phyloP scores from a whole-genome alignment of 768 basidiomycete genomes.

The Leccinum ochraceum region DNA sequence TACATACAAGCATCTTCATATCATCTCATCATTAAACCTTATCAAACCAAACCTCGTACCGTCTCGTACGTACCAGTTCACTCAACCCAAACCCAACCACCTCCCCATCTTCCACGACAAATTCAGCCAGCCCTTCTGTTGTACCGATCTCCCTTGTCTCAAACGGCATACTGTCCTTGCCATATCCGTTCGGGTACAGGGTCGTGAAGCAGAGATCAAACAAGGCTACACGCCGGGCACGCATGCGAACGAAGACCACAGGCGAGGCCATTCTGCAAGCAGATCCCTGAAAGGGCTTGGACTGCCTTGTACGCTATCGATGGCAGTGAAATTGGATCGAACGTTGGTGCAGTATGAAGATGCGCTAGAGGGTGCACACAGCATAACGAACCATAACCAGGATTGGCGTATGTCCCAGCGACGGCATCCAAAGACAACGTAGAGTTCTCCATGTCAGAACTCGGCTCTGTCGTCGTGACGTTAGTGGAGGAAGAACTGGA shows the following conservation, averaged over 20 bases:
- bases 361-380: no score
- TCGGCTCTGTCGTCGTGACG: no score
- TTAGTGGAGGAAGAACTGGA: no score
- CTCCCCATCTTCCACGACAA: constrained; percentile 27
- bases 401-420: no score
- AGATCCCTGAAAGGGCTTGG: constrained; percentile 17
- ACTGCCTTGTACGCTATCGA: no score
- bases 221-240: constrained; percentile 14
- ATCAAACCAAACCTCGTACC: constrained; percentile 35
- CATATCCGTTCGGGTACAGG: constrained; percentile 42
- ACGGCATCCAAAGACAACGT: no score
- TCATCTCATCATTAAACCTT: constrained; percentile 7
- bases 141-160: constrained; percentile 17
- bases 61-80: constrained; percentile 13
- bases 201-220: constrained; percentile 27
- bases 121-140: constrained; percentile 14
- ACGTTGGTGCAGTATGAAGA: no score
- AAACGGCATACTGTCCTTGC: constrained; percentile 37
- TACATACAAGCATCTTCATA: background rate
- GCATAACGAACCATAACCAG: no score
- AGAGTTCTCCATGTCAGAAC: no score
- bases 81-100: constrained; percentile 34
- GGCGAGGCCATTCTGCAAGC: constrained; percentile 35
- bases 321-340: no score
- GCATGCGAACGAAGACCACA: constrained; percentile 38